Base-by-base conservation (phyloP, 208 protist species). In the Acanthamoeba royreba region DNA sequence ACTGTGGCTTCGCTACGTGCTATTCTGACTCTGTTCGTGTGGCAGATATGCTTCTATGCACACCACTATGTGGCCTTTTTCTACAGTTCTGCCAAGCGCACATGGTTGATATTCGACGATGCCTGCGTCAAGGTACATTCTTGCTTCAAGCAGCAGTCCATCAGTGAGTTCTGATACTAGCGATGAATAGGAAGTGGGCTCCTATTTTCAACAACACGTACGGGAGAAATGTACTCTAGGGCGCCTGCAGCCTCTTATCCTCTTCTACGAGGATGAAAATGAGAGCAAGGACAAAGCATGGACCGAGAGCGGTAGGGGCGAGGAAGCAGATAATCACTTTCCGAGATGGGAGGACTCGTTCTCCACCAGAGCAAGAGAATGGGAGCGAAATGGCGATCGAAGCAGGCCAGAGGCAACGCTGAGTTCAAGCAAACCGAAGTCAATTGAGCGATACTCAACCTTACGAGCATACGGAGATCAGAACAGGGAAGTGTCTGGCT, bases 21-120 rank as follows among this genome's bases (percentile, higher is more conserved):
- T 8, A 5, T 38, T 2, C 5, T 72, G 61, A 17, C 13, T 69
- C 19, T 42, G 25, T 38, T 8, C 13, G 49, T 19, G 49, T 9
- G 19, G 13, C 9, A 74, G 74, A 53, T 85, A 13, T 85, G 74
- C 45, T 85, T 55, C 42, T 85, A 85, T 33, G 74, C 43, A 0
- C 22, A n/a, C 45, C 74, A 85, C 45, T 85, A 85, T 15, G 38
- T 85, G 74, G 74, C 74, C 25, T 85, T 85, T 33, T 85, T 85
- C 42, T 85, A 35, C 74, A 85, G 31, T 28, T 28, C 45, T 0
- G 38, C 19, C 19, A 85, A 85, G 74, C 74, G 45, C n/a, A 28
- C 31, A 15, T 85, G 74, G 74, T 53, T 85, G 38, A 33, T 33
- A 5, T 85, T 85, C 40, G 74, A 85, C 45, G 74, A 85, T 25